These are phyloP conservation scores for Immersiella caudata DNA, from an alignment of 495 filamentous ascomycete species.

Conservation along the genomic window DNA sequence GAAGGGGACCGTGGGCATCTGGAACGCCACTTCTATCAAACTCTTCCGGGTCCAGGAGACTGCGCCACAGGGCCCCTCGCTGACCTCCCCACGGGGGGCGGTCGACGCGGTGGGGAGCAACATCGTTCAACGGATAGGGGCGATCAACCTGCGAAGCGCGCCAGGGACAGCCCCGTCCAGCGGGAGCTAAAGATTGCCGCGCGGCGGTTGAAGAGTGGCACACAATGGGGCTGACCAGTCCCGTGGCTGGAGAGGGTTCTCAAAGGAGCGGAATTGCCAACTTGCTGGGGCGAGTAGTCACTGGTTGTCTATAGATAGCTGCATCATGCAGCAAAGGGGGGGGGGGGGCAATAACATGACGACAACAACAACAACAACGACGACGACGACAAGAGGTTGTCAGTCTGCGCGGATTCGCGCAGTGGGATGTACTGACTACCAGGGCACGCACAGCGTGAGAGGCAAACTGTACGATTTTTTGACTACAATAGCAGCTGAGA, in stretches of 20 bases:
- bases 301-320: background rate
- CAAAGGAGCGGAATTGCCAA: constrained; percentile 1
- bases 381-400: background rate
- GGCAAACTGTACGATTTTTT: background rate
- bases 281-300: background rate
- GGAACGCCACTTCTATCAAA: constrained; percentile 87
- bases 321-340: too few species aligned
- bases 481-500: background rate
- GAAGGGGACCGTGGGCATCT: constrained; percentile 89
- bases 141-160: constrained; percentile 61
- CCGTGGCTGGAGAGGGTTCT: constrained; percentile 2
- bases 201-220: constrained; percentile 9
- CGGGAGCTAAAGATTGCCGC: constrained; percentile 10
- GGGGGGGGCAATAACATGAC: too few species aligned
- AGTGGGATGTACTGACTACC: background rate
- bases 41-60: constrained; percentile 90
- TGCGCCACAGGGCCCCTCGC: constrained; percentile 73
- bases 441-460: background rate
- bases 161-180: constrained; percentile 14
- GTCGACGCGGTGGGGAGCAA: constrained; percentile 96
- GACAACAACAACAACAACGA: too few species aligned
- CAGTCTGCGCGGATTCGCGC: background rate
- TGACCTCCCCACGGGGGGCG: constrained; percentile 83
- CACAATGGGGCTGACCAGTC: constrained; percentile 3
- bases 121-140: constrained; percentile 84